Conservation (phyloP, 2,329 filamentous ascomycete genomes). For the Pestalotiopsis sp. region DNA sequence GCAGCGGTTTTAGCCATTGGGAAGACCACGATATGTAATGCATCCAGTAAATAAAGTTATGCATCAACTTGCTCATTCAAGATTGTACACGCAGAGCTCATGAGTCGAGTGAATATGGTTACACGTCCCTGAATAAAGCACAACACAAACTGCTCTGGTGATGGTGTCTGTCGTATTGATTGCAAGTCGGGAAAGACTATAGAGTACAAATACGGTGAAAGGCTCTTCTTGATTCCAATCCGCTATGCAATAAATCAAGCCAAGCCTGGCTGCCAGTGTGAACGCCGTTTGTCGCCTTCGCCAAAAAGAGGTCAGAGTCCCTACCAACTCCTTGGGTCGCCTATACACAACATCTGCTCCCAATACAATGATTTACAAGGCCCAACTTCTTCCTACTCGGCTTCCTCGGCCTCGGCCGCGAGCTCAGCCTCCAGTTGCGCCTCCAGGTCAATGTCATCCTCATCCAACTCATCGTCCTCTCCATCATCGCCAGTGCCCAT, state of each 20-base stretch:
- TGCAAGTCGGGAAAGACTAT: background rate
- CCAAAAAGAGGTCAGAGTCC: background rate
- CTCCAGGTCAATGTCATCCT: conserved; percentile 47
- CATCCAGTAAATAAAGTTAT: no score
- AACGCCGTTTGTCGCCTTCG: background rate
- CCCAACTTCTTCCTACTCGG: conserved; percentile 29
- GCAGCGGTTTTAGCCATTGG: background rate
- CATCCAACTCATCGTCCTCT: conserved; percentile 36
- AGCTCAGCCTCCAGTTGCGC: conserved; percentile 49
- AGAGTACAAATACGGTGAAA: conserved; percentile 15
- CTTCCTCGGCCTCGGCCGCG: conserved; percentile 34
- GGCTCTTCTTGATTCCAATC: conserved; percentile 14
- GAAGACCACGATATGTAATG: background rate
- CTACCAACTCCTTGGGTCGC: background rate
- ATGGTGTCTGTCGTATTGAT: no score
- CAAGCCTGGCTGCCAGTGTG: conserved; percentile 7
- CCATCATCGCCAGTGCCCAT: conserved; percentile 43
- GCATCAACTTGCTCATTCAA: no score
- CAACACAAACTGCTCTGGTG: no score
- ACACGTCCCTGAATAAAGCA: no score
- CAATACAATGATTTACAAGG: conserved; percentile 21
- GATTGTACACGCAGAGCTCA: no score
- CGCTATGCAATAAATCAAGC: conserved; percentile 21
- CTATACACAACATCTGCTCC: conserved; percentile 11
- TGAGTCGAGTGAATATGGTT: no score